Percentiles rank a stretch among this genome's conserved stretches.
These are phyloP conservation scores for Elsinoe ampelina DNA, from an alignment of 2,329 filamentous ascomycete genomes.

Conservation along the genomic window DNA sequence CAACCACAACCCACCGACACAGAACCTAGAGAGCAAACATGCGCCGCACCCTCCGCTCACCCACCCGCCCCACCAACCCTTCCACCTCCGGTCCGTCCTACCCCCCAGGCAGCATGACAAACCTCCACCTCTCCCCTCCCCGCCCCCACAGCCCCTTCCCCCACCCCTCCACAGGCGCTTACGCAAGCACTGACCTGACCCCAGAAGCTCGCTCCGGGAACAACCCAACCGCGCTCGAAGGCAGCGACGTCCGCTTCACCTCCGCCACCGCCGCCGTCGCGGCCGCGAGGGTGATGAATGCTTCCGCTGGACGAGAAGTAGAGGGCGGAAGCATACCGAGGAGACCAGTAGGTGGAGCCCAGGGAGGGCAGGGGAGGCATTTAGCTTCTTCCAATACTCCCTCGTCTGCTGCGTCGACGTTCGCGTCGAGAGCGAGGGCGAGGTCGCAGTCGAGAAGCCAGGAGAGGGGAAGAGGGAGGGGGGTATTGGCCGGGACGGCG, in stretches of 20 bases:
- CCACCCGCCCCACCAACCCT: not conserved
- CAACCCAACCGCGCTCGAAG: not conserved
- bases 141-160: not conserved
- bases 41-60: slow-evolving; percentile 8
- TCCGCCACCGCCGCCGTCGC: slow-evolving; percentile 5
- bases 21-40: not conserved
- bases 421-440: not conserved
- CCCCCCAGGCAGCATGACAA: not conserved
- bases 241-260: slow-evolving; percentile 1
- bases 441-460: not conserved
- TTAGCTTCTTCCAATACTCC: too few relatives aligned
- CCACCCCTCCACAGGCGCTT: not conserved
- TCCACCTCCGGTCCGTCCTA: not conserved
- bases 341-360: too few relatives aligned
- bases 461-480: not conserved
- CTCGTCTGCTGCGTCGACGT: not conserved
- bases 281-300: not conserved
- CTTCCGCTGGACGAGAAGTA: not conserved
- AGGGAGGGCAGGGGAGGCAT: too few relatives aligned
- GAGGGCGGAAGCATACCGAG: too few relatives aligned
- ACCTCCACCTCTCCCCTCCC: not conserved
- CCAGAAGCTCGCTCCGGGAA: not conserved
- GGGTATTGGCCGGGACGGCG: not conserved
- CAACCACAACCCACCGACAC: too few relatives aligned
- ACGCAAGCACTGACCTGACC: slow-evolving; percentile 1